Conservation (phyloP, 371 early-diverging fungal genomes). For the Haplosporangium sp. region DNA sequence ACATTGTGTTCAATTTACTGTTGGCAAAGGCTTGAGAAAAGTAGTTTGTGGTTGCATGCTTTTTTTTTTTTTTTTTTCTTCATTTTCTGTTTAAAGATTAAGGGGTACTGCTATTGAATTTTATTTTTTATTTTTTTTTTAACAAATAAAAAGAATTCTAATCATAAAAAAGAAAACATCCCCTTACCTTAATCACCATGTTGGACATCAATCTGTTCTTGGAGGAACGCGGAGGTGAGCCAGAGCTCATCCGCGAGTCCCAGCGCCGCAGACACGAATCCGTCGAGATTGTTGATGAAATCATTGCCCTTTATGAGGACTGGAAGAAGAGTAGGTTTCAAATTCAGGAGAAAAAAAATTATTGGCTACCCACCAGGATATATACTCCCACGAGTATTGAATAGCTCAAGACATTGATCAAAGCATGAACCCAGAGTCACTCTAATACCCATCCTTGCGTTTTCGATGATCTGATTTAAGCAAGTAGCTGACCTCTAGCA, state of each 20-base stretch:
- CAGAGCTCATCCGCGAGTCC: constrained; percentile 93
- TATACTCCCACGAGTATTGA: not conserved
- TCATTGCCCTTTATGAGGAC: constrained; percentile 90
- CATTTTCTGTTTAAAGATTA: constrained; percentile 1
- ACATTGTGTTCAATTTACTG: constrained; percentile 11
- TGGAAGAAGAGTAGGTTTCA: constrained; percentile 86
- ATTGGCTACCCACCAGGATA: not conserved
- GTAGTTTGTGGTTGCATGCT: not conserved
- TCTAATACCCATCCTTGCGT: too few relatives aligned
- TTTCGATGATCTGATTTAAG: not conserved
- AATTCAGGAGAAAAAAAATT: not conserved
- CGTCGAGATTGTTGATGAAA: constrained; percentile 91
- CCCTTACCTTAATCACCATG: constrained; percentile 58
- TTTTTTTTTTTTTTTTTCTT: constrained; percentile 4
- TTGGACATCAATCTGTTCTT: constrained; percentile 94
- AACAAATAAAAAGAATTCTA: too few relatives aligned
- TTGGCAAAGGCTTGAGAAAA: not conserved
- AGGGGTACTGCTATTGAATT: constrained; percentile 3
- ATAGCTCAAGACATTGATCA: too few relatives aligned
- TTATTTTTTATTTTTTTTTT: too few relatives aligned
- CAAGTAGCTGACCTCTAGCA: not conserved
- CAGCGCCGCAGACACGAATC: constrained; percentile 90
- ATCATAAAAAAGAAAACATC: not conserved
- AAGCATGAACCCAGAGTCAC: too few relatives aligned
- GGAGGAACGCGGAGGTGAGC: constrained; percentile 95